phyloP scores from a whole-genome alignment of 129 eudicot genomes.

The Apium graveolens region DNA sequence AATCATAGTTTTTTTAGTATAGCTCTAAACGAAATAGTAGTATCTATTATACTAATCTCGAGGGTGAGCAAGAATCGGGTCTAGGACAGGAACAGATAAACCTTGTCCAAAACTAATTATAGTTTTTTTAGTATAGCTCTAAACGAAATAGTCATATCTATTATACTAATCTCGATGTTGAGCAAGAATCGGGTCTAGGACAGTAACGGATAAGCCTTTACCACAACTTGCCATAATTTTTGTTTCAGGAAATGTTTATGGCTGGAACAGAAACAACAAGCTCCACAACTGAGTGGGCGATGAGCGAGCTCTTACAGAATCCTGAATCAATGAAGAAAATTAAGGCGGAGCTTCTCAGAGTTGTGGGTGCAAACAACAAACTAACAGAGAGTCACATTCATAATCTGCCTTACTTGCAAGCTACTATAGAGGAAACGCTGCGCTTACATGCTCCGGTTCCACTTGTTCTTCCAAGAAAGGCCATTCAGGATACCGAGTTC shows the following conservation, averaged over 20 bases:
- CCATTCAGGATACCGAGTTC: background rate
- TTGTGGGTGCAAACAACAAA: background rate
- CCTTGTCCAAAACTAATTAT: too few relatives aligned
- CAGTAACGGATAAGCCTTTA: too few relatives aligned
- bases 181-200: too few relatives aligned
- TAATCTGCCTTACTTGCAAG: background rate
- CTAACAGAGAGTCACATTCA: background rate
- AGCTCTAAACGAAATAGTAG: too few relatives aligned
- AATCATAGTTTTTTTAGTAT: too few relatives aligned
- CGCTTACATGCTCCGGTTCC: background rate
- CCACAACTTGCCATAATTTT: too few relatives aligned
- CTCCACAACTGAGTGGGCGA: background rate
- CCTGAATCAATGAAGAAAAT: conserved; percentile 1
- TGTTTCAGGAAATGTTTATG: background rate
- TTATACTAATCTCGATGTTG: too few relatives aligned
- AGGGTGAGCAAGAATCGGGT: too few relatives aligned
- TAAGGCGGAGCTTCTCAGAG: background rate
- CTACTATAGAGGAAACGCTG: background rate
- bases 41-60: too few relatives aligned
- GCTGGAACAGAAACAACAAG: background rate
- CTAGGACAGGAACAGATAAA: too few relatives aligned
- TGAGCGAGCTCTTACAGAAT: background rate
- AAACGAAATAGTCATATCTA: too few relatives aligned
- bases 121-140: too few relatives aligned
- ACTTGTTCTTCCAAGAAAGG: background rate